Percentiles rank a stretch among this genome's conserved stretches.
Conservation (phyloP, 768 basidiomycete species). For the Tylopilus sp. region DNA sequence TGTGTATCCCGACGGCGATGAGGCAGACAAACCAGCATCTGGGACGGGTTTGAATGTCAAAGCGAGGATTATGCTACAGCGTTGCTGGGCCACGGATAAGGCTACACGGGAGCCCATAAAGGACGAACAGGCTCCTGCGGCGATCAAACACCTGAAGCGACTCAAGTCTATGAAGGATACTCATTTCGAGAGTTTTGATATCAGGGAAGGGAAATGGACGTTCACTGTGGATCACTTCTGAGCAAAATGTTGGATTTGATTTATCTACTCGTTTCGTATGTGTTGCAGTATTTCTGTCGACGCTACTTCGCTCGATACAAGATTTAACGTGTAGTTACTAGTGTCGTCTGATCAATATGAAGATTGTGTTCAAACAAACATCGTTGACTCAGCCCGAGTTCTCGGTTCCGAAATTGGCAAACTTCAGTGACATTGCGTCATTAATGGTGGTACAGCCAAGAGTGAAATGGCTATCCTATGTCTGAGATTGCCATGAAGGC, state of each 20-base stretch:
- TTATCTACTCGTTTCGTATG: not conserved
- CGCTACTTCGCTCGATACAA: not conserved
- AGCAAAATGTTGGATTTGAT: conserved; percentile 14
- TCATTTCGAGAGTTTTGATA: conserved; percentile 76
- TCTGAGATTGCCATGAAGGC: conserved; percentile 15
- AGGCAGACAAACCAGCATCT: conserved; percentile 78
- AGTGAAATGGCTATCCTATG: not conserved
- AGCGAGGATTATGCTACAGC: conserved; percentile 69
- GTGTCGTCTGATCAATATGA: conserved; percentile 11
- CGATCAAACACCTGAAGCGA: conserved; percentile 72
- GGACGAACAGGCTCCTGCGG: conserved; percentile 66
- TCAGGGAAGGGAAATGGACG: conserved; percentile 83
- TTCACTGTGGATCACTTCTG: conserved; percentile 94
- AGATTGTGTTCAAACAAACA: too few relatives aligned
- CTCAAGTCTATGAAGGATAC: conserved; percentile 85
- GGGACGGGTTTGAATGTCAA: conserved; percentile 89
- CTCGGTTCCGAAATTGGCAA: conserved; percentile 4
- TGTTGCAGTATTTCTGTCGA: not conserved
- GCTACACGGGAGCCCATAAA: conserved; percentile 87
- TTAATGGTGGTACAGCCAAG: not conserved
- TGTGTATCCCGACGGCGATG: conserved; percentile 88
- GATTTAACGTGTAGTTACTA: conserved; percentile 15
- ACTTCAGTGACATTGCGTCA: conserved; percentile 1
- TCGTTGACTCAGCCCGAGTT: too few relatives aligned
- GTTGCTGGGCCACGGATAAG: conserved; percentile 90